Conservation (phyloP, 345 rosid species). For the Bruguiera parviflora region DNA sequence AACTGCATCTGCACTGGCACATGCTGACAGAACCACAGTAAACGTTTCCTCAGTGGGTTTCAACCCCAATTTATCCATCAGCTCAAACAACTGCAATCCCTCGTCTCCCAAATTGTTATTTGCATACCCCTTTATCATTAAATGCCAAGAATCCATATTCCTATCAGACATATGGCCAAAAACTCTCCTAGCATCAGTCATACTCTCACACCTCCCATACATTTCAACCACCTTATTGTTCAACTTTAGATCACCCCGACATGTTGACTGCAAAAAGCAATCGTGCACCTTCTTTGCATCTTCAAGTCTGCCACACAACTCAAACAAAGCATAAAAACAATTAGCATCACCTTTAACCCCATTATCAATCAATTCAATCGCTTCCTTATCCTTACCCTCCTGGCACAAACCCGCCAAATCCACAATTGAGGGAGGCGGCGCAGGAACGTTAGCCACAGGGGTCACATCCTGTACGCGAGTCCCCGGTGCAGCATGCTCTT, state of each 20-base stretch:
- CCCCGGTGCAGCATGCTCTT: neutral
- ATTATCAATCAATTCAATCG: conserved; percentile 57
- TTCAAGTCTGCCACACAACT: conserved; percentile 48
- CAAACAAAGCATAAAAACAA: conserved; percentile 50
- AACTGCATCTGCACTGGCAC: conserved; percentile 59
- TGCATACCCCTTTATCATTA: conserved; percentile 59
- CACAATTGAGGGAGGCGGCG: conserved; percentile 15
- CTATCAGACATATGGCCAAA: conserved; percentile 70
- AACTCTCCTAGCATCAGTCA: conserved; percentile 66
- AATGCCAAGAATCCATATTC: conserved; percentile 69
- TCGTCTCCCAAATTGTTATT: conserved; percentile 65
- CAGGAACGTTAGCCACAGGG: neutral
- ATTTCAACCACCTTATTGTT: conserved; percentile 57
- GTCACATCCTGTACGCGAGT: neutral
- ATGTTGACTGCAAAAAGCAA: conserved; percentile 55
- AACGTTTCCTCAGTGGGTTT: conserved; percentile 57
- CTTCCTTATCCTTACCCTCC: conserved; percentile 56
- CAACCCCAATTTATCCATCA: conserved; percentile 49
- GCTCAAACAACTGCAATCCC: conserved; percentile 68
- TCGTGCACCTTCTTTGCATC: conserved; percentile 73
- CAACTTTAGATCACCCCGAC: conserved; percentile 50
- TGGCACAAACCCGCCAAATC: conserved; percentile 46
- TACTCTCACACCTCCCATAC: conserved; percentile 54
- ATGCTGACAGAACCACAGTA: conserved; percentile 50
- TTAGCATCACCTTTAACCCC: conserved; percentile 53